Conservation (phyloP, 805 yeast species). For the Diddensiella caesifluorescens region DNA sequence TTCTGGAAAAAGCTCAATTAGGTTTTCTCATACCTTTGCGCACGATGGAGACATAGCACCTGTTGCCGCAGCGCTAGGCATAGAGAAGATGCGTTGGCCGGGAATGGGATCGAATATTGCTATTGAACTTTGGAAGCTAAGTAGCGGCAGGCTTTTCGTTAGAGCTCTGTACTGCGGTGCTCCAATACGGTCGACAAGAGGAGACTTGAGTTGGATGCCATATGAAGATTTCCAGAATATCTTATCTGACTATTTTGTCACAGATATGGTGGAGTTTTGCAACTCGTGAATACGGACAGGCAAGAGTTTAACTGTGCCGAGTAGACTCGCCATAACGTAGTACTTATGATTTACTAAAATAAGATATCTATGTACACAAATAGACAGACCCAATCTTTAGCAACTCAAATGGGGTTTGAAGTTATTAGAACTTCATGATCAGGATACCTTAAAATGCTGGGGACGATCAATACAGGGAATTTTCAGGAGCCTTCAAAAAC, state of each 20-base stretch:
- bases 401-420: too few relatives aligned
- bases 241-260: not conserved
- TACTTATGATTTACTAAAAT: too few relatives aligned
- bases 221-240: conserved; percentile 1
- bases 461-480: too few relatives aligned
- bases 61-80: conserved; percentile 35
- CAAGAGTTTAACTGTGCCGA: too few relatives aligned
- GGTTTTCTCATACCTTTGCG: conserved; percentile 39
- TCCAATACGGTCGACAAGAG: conserved; percentile 6
- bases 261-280: conserved; percentile 1
- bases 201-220: conserved; percentile 7
- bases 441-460: too few relatives aligned
- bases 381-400: too few relatives aligned
- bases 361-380: too few relatives aligned
- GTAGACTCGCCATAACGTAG: too few relatives aligned
- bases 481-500: too few relatives aligned
- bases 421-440: too few relatives aligned
- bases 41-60: conserved; percentile 40
- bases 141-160: conserved; percentile 26
- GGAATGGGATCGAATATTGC: conserved; percentile 44
- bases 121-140: conserved; percentile 36
- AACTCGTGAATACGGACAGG: too few relatives aligned
- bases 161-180: conserved; percentile 33
- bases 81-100: conserved; percentile 40
- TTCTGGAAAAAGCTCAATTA: conserved; percentile 27